Base-by-base conservation (phyloP, 2,329 filamentous ascomycete species). In the Dothistroma pini region DNA sequence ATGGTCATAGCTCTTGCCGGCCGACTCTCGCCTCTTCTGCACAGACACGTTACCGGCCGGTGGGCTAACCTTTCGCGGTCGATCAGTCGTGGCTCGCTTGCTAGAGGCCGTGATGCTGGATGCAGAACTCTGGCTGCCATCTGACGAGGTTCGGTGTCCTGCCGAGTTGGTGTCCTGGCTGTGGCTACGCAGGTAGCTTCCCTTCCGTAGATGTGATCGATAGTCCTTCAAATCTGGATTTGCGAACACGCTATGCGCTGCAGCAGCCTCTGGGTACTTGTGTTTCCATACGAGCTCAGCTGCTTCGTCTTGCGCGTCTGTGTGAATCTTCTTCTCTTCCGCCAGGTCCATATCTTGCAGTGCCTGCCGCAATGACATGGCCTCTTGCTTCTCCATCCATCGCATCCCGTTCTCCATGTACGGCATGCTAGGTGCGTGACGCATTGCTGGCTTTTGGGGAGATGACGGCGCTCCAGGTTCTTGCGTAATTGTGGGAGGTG, bases 301-400 rank as follows among this genome's bases (percentile, higher is more conserved):
- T 11, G 90, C 90, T 74, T 93, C 90, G 62, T 91, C 80, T 63
- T 90, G 85, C 32, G 90, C 90, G 47, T 88, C 87, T 12, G 84
- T 79, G 72, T 90, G 89, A 54, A 93, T 74, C 50, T 83, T 84
- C 61, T 80, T 74, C 61, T 88, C 86, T 21, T 88, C 86, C 1
- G 86, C 81, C 31, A 89, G 65, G 61, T 89, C 84, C 82, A 92
- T 84, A 68, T 90, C 86, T 66, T 91, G 85, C 81, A 93, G 85
- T 11, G 89, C 89, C 63, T 86, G 82, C 19, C 88, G 84, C 61
- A 93, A 75, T 21, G 88, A 88, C 38, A 83, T 82, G 4, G 85
- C 87, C 75, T 93, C 89, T 71, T 91, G 88, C 73, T 89, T 90
- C 74, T 93, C 89, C 84, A 90, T 89, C 87, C 89, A 91, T 68